These are phyloP conservation scores for Recurvomyces mirabilis DNA, from an alignment of 495 filamentous ascomycete species.

Conservation along the genomic window DNA sequence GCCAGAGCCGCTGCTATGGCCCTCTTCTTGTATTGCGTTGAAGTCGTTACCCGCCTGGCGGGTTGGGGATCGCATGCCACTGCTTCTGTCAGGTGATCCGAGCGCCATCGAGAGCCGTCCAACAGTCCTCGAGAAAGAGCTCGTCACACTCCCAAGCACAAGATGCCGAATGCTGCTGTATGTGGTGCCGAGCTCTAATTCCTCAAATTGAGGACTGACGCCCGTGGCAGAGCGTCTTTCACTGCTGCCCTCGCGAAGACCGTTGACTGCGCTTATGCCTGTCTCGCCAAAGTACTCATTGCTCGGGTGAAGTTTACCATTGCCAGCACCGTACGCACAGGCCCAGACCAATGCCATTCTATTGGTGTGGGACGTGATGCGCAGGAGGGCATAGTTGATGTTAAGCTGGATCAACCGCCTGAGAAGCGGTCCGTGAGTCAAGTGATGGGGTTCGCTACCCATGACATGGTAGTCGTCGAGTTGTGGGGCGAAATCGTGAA, in stretches of 20 bases:
- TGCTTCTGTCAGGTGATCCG: neutral
- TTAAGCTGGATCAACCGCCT: neutral
- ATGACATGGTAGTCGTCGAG: neutral
- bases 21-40: neutral
- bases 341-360: neutral
- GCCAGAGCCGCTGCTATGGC: neutral
- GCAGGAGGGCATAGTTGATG: neutral
- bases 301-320: neutral
- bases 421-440: neutral
- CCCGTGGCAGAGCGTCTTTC: neutral
- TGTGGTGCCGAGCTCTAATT: neutral
- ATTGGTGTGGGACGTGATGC: neutral
- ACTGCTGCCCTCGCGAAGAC: neutral
- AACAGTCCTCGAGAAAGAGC: neutral
- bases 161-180: neutral
- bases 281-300: neutral
- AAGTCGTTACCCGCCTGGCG: neutral
- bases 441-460: neutral
- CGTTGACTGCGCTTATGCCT: no score
- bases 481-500: neutral
- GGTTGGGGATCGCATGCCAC: no score
- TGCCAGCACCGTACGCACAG: neutral
- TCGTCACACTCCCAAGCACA: neutral
- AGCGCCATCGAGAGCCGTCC: neutral
- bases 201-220: neutral